phyloP scores from a whole-genome alignment of 1,284 basidiomycete genomes.

The Trichosporon sp. region DNA sequence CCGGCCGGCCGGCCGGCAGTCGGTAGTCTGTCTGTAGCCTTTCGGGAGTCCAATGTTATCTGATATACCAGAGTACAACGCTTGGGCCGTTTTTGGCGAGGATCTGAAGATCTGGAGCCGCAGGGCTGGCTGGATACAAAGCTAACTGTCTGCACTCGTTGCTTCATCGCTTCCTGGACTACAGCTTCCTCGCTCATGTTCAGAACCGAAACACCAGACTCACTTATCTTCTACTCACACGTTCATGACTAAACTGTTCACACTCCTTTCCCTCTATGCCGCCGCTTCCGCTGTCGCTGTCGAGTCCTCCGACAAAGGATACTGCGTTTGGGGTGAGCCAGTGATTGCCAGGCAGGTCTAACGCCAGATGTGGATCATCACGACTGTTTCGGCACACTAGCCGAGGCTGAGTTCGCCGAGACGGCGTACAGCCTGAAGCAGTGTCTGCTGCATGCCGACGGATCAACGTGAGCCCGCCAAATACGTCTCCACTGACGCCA shows the following conservation, averaged over 20 bases:
- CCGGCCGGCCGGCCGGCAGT: no score
- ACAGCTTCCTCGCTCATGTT: not conserved
- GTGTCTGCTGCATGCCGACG: not conserved
- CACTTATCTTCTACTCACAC: not conserved
- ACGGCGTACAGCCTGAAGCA: not conserved
- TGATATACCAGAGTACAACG: constrained; percentile 1
- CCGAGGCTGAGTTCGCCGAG: not conserved
- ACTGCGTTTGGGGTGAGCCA: not conserved
- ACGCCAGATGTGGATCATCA: not conserved
- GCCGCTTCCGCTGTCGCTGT: not conserved
- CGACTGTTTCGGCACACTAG: not conserved
- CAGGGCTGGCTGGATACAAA: not conserved
- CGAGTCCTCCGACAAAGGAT: not conserved
- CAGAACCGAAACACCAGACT: not conserved
- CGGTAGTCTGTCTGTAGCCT: not conserved
- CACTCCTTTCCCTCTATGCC: not conserved
- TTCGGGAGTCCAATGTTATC: not conserved
- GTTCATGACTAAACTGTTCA: not conserved
- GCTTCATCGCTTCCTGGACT: no score
- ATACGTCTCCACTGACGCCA: constrained; percentile 3
- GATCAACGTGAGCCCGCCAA: not conserved
- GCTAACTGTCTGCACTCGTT: not conserved
- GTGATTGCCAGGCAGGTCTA: not conserved
- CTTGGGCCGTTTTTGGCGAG: not conserved
- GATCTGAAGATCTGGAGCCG: not conserved